Base-by-base conservation (phyloP, 345 rosid genomes). In the Geranium brycei region DNA sequence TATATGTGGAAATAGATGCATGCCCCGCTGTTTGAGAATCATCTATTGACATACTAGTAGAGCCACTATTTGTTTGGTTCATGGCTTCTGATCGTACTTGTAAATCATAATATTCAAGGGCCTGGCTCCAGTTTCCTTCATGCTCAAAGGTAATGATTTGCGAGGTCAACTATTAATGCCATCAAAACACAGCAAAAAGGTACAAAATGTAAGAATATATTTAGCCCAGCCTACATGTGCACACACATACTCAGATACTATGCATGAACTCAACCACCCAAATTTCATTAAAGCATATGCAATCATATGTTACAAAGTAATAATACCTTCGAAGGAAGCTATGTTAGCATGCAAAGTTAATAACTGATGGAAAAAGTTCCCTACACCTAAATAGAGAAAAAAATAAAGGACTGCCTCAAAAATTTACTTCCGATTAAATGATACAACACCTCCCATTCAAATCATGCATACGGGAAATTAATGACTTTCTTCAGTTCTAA, bases 51-150 rank as follows among this genome's bases (percentile, higher is more conserved):
- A 64, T 68, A 58, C 69, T 74, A 77, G 73, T 68, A 18, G 81
- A 77, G 66, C 79, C 70, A 62, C 73, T 66, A 68, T 61, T 71
- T 35, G 65, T 55, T 62, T 72, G 78, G 68, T 73, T 62, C 69
- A 75, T 73, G 66, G 79, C 71, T 68, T 80, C 79, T 30, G 92
- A 86, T 62, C 91, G 84, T 56, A 87, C 87, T 92, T 87, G 96
- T 68, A 89, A 72, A 71, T 92, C 96, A 77, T 92, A 89, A 69
- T 84, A 89, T 71, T 92, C 98, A 60, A 92, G 96, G 60, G 93
- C 98, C 79, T 86, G 87, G 70, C 79, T 83, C 98, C 98, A 92
- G 67, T 89, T 84, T 66, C 96, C 96, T 80, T 89, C 96, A 61
- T 89, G 96, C 88, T 92, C 98, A 75, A 79, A 87, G 73, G 93